Percentiles rank a stretch among this genome's conserved stretches.
Evolutionary conservation across 768 basidiomycete species (phyloP).

Genomic region (Tricholoma matsutake): DNA sequence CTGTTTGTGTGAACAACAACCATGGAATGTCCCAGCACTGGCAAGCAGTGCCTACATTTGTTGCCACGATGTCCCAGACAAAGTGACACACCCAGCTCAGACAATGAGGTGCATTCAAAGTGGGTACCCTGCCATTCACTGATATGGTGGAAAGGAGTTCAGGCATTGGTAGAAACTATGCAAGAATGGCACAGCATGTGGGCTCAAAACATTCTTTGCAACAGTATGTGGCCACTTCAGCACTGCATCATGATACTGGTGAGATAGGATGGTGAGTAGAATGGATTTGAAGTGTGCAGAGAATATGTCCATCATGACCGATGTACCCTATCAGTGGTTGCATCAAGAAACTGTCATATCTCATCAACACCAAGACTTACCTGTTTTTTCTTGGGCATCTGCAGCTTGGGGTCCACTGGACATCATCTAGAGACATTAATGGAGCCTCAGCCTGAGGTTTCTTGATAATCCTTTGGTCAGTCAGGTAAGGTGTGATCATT

Average conservation of each 20-base stretch:
- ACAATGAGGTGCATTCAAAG: too few species aligned
- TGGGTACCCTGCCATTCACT: too few species aligned
- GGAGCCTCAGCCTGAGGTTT: not conserved
- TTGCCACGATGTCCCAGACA: too few species aligned
- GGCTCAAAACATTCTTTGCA: conserved; percentile 1
- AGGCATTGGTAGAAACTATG: not conserved
- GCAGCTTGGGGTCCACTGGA: not conserved
- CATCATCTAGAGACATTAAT: not conserved
- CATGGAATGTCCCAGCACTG: too few species aligned
- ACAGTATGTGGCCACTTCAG: not conserved
- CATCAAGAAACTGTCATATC: not conserved
- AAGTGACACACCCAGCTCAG: too few species aligned
- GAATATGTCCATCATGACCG: conserved; percentile 5
- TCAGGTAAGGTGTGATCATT: too few species aligned
- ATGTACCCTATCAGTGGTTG: not conserved
- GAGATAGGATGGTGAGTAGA: not conserved
- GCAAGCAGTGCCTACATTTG: too few species aligned
- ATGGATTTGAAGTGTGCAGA: conserved; percentile 1
- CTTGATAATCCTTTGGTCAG: too few species aligned
- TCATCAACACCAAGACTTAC: not conserved
- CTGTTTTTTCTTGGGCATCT: not conserved
- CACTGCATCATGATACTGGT: not conserved
- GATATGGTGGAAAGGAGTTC: not conserved
- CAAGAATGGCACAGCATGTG: not conserved
- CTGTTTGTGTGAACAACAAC: too few species aligned